Base-by-base conservation (phyloP, 768 basidiomycete species). In the Amanita jacksonii region DNA sequence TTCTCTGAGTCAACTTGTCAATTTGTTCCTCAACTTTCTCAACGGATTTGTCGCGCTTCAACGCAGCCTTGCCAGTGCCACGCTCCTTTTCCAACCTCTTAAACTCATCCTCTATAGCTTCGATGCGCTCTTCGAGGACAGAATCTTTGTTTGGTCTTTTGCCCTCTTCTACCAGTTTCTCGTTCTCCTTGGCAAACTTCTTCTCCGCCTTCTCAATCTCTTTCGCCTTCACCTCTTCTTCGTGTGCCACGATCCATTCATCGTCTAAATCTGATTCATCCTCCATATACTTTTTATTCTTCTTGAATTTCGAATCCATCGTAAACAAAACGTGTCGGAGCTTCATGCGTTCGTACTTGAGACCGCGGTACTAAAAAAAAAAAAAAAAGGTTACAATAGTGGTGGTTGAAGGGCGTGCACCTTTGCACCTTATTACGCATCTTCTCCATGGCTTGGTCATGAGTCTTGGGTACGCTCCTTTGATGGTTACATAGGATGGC, bases 401-500 rank as follows among this genome's bases (percentile, higher is more conserved):
- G n/a, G n/a, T n/a, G n/a, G 38, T 43, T 35, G 9, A 22, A 51
- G 34, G 19, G 37, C 28, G 13, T 22, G 31, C 30, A 33, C n/a
- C 28, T 15, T 20, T 40, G 7, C 54, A 92, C 94, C 72, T 88
- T 92, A 58, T 96, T 79, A 12, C 72, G 74, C 78, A 97, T 85
- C 65, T 89, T 97, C 54, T 85, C 83, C 89, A 98, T 96, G 6
- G 85, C 85, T 48, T 86, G 84, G 25, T 85, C 87, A 54, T 96
- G 92, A 4, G 81, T 85, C 67, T 97, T 98, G 33, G 89, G 85
- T 1, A 84, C 91, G 46, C 79, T 81, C 62, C 91, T 77, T 62
- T 98, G 93, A 86, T 99, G 96, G 74, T 99, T 99, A 73, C 96
- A 99, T 28, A 99, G 70, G 49, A 98, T 90, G 48, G 96, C 96